Evolutionary conservation across 1,139 yeast genomes (phyloP).

Genomic region (Taphrina pruni): DNA sequence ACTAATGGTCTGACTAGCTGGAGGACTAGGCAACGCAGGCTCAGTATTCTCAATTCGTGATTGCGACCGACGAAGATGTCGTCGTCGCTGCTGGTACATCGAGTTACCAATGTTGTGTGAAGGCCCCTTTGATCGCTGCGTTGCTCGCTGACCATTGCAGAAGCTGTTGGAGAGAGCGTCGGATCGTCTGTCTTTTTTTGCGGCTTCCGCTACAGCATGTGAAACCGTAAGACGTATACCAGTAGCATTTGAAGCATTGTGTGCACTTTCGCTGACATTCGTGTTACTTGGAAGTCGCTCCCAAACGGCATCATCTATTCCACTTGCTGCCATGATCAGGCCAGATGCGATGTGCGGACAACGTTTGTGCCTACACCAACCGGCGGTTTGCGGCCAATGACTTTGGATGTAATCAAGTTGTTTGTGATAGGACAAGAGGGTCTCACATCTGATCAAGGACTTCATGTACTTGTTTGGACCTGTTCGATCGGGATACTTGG

Average conservation of each 20-base stretch:
- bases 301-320: not conserved
- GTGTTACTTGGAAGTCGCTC: not conserved
- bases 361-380: slow-evolving; percentile 1
- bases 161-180: not conserved
- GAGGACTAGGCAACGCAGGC: not conserved
- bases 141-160: not conserved
- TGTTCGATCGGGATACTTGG: not conserved
- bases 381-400: not conserved
- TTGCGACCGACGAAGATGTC: not conserved
- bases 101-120: not conserved
- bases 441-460: not conserved
- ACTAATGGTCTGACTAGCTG: not conserved
- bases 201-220: not conserved
- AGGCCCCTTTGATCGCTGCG: not conserved
- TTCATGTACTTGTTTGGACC: not conserved
- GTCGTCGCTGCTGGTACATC: not conserved
- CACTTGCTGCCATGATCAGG: not conserved
- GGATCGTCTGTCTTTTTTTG: not conserved
- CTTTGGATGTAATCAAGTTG: not conserved
- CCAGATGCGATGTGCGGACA: not conserved
- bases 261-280: not conserved
- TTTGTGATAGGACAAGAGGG: not conserved
- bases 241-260: not conserved
- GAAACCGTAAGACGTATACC: not conserved
- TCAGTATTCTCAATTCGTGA: not conserved